Conservation (phyloP, 164 flowering plant species). For the Sedum album region DNA sequence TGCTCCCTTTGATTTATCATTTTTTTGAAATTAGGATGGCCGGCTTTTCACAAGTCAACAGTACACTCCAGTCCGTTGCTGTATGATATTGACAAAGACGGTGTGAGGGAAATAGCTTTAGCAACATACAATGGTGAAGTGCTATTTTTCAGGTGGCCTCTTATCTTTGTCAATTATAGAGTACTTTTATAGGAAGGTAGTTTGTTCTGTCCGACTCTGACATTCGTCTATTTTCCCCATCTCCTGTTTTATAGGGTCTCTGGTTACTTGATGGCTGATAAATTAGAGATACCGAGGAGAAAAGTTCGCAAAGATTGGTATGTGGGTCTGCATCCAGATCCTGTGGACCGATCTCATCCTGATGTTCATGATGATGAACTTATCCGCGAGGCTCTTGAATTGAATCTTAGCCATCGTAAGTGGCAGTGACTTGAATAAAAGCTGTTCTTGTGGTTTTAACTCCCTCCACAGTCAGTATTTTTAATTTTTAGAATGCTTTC, state of each 20-base stretch:
- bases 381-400: conserved; percentile 45
- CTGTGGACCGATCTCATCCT: conserved; percentile 89
- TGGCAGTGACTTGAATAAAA: background rate
- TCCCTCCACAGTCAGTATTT: background rate
- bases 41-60: conserved; percentile 94
- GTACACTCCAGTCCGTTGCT: conserved; percentile 92
- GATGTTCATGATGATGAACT: conserved; percentile 87
- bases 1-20: background rate
- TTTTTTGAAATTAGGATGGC: conserved; percentile 58
- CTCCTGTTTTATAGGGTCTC: conserved; percentile 53
- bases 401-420: conserved; percentile 32
- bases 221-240: background rate
- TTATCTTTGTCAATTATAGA: background rate
- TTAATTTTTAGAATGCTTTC: background rate
- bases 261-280: conserved; percentile 91
- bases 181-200: background rate
- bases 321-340: conserved; percentile 70
- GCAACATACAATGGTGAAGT: conserved; percentile 97
- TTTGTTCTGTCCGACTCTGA: background rate
- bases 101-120: conserved; percentile 88
- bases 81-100: conserved; percentile 98
- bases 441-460: background rate
- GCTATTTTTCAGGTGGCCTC: conserved; percentile 80
- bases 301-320: conserved; percentile 86
- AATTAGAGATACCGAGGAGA: conserved; percentile 70